Evolutionary conservation across 1,284 basidiomycete species (phyloP), one percentile per base, ranked within the genome.

Genomic region (Tilletia horrida): DNA sequence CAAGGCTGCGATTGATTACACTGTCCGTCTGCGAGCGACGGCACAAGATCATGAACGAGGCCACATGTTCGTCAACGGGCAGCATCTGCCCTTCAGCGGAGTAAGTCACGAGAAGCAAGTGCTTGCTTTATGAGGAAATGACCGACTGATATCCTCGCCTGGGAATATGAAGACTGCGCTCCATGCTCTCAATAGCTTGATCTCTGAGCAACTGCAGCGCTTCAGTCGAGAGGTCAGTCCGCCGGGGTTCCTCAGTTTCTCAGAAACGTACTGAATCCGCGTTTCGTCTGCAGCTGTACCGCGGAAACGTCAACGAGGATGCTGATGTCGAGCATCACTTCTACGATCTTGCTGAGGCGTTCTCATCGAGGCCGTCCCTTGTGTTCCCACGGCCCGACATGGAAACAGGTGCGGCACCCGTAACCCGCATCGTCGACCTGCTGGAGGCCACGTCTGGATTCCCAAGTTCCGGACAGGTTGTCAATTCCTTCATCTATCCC

Each of bases 41-140:
- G 74, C 13, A 35, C 68, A 8, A 72, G 77, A 23, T 67, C 77
- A 3, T 63, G 71, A 23, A 69, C 43, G n/a, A n/a, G 82, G 82
- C 1, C 79, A 86, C 84, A 27, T 83, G 65, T 95, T 97, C 80
- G 85, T 97, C 75, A 97, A 97, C 76, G 95, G 95, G 16, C 92
- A 90, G 75, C 87, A 91, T 77, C 85, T 89, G 40, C 83, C 86
- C 6, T 83, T 91, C 68, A 86, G 87, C 71, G 89, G 90, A 67
- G 92, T 93, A 71, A 76, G 89, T 59, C 50, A 52, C 21, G n/a
- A n/a, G n/a, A n/a, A n/a, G n/a, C n/a, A 25, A 23, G 16, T 35
- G 27, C 14, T 31, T 35, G 27, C 29, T n/a, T n/a, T n/a, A n/a
- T n/a, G n/a, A n/a, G n/a, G n/a, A n/a, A n/a, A n/a, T n/a, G n/a